Evolutionary conservation across 352 stramenopile species (phyloP).

Genomic region (Phytophthora nicotianae): DNA sequence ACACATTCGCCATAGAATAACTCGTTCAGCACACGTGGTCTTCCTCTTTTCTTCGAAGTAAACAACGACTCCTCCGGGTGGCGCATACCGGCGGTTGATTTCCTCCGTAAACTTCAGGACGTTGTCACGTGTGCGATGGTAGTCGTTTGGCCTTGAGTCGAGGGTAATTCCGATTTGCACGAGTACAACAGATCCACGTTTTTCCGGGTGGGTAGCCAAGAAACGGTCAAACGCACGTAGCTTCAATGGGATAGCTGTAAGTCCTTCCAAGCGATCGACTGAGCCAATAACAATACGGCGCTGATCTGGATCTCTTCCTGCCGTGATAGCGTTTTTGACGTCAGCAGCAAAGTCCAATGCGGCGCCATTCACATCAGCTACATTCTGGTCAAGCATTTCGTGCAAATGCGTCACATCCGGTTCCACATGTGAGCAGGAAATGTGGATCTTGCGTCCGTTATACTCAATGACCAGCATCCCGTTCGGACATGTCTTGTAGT

Average conservation of each 20-base stretch:
- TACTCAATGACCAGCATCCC: slow-evolving; percentile 94
- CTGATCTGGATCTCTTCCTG: slow-evolving; percentile 19
- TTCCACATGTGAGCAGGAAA: slow-evolving; percentile 97
- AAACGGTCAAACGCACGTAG: slow-evolving; percentile 96
- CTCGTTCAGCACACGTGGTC: slow-evolving; percentile 70
- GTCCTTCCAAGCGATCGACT: slow-evolving; percentile 94
- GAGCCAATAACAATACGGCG: slow-evolving; percentile 83
- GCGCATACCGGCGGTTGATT: slow-evolving; percentile 90
- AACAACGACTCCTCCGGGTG: slow-evolving; percentile 61
- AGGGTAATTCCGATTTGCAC: slow-evolving; percentile 78
- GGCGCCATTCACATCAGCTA: slow-evolving; percentile 27
- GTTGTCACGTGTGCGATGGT: slow-evolving; percentile 92
- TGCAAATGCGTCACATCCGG: slow-evolving; percentile 88
- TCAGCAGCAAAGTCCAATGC: slow-evolving; percentile 40
- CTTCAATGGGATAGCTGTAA: slow-evolving; percentile 97
- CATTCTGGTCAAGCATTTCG: slow-evolving; percentile 64
- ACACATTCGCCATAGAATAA: slow-evolving; percentile 70
- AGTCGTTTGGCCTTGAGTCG: slow-evolving; percentile 91
- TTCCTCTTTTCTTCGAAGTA: slow-evolving; percentile 75
- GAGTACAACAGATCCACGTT: slow-evolving; percentile 72
- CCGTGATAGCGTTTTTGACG: slow-evolving; percentile 46
- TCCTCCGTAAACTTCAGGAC: slow-evolving; percentile 89
- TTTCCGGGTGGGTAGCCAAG: slow-evolving; percentile 85
- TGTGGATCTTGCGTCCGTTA: slow-evolving; percentile 95
- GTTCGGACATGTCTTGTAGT: slow-evolving; percentile 90